phyloP scores from a whole-genome alignment of 2,329 filamentous ascomycete genomes.

The Sporothrix mexicana region DNA sequence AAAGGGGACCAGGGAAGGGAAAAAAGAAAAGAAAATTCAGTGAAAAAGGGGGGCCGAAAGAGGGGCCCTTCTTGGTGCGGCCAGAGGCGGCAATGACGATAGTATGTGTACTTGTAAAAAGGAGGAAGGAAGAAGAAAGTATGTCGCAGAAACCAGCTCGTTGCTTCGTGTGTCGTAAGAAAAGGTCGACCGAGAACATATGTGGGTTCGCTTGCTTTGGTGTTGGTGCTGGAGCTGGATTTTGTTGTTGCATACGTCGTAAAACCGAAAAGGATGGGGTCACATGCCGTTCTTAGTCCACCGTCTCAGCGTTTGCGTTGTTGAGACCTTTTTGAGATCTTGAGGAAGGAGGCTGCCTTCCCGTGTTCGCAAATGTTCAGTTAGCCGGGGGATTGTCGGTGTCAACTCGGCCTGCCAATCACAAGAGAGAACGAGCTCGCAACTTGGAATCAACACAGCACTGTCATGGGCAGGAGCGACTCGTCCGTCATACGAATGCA shows the following conservation, averaged over 20 bases:
- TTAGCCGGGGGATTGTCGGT: background rate
- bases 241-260: background rate
- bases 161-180: background rate
- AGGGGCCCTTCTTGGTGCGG: background rate
- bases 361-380: background rate
- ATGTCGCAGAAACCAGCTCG: background rate
- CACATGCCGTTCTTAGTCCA: slow-evolving; percentile 25
- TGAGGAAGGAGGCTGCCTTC: slow-evolving; percentile 1
- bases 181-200: background rate
- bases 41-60: slow-evolving; percentile 11
- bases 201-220: slow-evolving; percentile 3
- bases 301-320: slow-evolving; percentile 16
- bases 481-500: slow-evolving; percentile 13
- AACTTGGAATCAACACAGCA: background rate
- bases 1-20: background rate
- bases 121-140: background rate
- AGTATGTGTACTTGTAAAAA: background rate
- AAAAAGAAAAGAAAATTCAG: background rate
- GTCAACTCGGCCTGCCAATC: background rate
- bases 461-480: background rate
- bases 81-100: slow-evolving; percentile 3
- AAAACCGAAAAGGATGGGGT: slow-evolving; percentile 3
- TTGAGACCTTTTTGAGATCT: background rate
- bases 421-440: background rate
- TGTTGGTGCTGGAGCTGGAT: slow-evolving; percentile 3